Evolutionary conservation across 139 green algal genomes (phyloP), one percentile per base, ranked within the genome.

Genomic region (Volvox africanus): DNA sequence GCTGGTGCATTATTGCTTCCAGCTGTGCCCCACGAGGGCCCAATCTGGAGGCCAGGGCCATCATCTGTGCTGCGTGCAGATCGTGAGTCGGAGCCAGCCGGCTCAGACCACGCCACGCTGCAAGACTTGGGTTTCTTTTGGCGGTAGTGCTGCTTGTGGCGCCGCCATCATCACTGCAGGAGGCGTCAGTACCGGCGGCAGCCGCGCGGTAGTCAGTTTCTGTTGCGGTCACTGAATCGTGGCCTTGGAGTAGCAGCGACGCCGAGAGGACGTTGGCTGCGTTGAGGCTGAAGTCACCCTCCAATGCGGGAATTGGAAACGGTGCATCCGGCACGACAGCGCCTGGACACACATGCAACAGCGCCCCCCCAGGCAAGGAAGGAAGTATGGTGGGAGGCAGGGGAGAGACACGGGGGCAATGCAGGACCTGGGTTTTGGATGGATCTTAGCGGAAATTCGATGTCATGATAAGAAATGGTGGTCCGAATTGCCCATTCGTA

Each of bases 241-340:
- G 16, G 69, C 80, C 80, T 11, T 22, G 36, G 55, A 98, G 92
- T 69, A 99, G 93, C 33, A 96, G 50, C 62, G 93, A 89, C 13
- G 96, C 95, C 3, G 92, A 80, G 14, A 98, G 82, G 18, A 83
- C 91, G 93, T 98, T 99, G 36, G 96, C 94, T 22, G 96, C 96
- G 88, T 99, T 99, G 28, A 99, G 93, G 0, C 89, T 95, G 85
- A 98, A 99, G 89, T 99, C 97, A 3, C 97, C 97, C 80, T 97
- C 93, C 81, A 98, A 91, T 1, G 55, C 26, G 85, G 85, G 85
- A 28, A 89, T 89, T 33, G 77, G 88, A 50, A 76, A 35, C 26
- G 88, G 79, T 65, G 86, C 80, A 71, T 85, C 69, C 0, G 89
- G 89, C 33, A 89, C 55, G 0, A 18, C 5, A 19, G 89, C 75